phyloP scores from a whole-genome alignment of 2,329 filamentous ascomycete genomes.

The Harringtonia aguacate region DNA sequence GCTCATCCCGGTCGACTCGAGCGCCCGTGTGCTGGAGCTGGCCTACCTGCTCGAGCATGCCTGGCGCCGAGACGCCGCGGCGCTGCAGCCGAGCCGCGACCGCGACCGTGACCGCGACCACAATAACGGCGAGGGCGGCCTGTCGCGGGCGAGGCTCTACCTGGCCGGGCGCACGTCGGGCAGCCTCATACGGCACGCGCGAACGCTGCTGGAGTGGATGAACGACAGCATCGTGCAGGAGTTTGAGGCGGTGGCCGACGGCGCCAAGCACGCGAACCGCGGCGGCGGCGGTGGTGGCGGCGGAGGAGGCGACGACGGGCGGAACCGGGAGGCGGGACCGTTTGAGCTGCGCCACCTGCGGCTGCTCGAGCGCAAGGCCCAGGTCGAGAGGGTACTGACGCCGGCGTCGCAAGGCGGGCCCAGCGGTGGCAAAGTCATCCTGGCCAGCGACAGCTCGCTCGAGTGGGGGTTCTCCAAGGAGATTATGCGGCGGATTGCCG shows the following conservation, averaged over 20 bases:
- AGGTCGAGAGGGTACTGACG: conserved; percentile 60
- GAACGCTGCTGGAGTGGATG: conserved; percentile 99
- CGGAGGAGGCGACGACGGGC: conserved; percentile 37
- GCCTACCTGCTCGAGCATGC: conserved; percentile 88
- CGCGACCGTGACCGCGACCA: too few species aligned
- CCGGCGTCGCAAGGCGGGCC: conserved; percentile 29
- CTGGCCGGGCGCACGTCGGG: conserved; percentile 78
- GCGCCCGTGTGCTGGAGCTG: conserved; percentile 84
- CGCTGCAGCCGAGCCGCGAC: too few species aligned
- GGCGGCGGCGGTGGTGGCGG: conserved; percentile 34
- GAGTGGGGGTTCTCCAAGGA: conserved; percentile 94
- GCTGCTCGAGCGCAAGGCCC: conserved; percentile 69
- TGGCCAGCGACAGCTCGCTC: conserved; percentile 81
- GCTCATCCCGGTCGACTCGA: conserved; percentile 88
- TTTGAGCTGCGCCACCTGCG: conserved; percentile 86
- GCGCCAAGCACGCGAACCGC: conserved; percentile 31
- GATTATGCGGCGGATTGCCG: conserved; percentile 61
- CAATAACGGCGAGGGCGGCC: conserved; percentile 30
- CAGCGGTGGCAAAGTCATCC: conserved; percentile 58
- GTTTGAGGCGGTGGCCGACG: conserved; percentile 61
- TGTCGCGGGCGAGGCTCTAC: conserved; percentile 55
- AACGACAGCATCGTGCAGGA: conserved; percentile 89
- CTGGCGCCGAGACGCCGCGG: conserved; percentile 59
- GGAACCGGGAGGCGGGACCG: conserved; percentile 51
- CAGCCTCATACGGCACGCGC: conserved; percentile 79